Conservation (phyloP, 2,329 filamentous ascomycete genomes). For the Aspergillus sp. region DNA sequence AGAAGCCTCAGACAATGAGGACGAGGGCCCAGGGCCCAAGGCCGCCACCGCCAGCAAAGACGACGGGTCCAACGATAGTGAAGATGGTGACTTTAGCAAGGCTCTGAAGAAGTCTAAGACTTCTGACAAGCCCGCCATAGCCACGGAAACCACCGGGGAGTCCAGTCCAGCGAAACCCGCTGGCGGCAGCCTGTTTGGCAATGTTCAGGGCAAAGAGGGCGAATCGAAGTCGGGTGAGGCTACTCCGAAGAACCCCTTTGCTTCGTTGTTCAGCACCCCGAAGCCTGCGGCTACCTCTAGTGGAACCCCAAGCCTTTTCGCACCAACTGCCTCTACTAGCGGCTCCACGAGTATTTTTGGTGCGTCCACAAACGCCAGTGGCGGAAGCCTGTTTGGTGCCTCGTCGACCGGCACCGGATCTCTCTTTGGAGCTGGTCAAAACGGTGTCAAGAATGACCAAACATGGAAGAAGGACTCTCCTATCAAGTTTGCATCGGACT, state of each 20-base stretch:
- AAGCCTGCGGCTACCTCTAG: constrained; percentile 21
- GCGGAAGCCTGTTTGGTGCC: constrained; percentile 22
- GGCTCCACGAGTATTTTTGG: constrained; percentile 14
- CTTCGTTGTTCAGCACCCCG: constrained; percentile 17
- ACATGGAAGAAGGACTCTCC: constrained; percentile 44
- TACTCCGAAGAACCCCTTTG: constrained; percentile 9
- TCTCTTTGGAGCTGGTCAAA: constrained; percentile 8
- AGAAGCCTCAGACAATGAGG: constrained; percentile 16
- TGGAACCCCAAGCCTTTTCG: constrained; percentile 18
- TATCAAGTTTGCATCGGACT: constrained; percentile 41
- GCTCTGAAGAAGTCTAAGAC: constrained; percentile 17
- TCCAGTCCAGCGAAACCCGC: constrained; percentile 9
- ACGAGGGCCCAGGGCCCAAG: constrained; percentile 11
- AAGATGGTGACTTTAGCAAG: constrained; percentile 18
- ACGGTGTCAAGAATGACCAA: constrained; percentile 28
- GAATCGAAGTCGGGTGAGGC: constrained; percentile 19
- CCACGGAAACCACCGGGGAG: constrained; percentile 4
- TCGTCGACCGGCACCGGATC: constrained; percentile 11
- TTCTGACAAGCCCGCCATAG: constrained; percentile 6
- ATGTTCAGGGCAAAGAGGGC: constrained; percentile 22
- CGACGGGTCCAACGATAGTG: constrained; percentile 3
- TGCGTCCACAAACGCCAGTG: constrained; percentile 10
- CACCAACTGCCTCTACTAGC: constrained; percentile 6
- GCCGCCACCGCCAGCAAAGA: constrained; percentile 11
- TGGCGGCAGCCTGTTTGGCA: constrained; percentile 31